phyloP scores from a whole-genome alignment of 2,329 filamentous ascomycete species.

The Fusarium floridanum region DNA sequence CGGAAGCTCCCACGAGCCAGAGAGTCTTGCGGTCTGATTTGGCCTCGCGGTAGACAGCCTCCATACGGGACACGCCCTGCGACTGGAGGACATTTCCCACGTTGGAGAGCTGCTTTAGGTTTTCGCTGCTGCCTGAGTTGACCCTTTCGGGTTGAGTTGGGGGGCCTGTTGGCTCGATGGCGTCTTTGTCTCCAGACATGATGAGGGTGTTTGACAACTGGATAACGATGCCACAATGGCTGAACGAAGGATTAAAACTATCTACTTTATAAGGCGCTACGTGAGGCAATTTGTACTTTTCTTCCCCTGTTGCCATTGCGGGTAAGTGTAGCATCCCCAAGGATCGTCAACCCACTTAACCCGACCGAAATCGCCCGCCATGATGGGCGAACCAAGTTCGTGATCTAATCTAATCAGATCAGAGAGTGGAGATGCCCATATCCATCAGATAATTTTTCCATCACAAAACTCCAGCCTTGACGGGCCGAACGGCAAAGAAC shows the following conservation, averaged over 20 bases:
- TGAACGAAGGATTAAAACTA: not conserved
- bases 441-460: slow-evolving; percentile 6
- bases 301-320: not conserved
- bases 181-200: slow-evolving; percentile 28
- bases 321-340: not conserved
- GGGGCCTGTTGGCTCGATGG: slow-evolving; percentile 12
- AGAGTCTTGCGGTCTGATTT: slow-evolving; percentile 42
- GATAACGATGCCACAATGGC: not conserved
- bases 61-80: slow-evolving; percentile 47
- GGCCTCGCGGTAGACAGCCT: slow-evolving; percentile 48
- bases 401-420: slow-evolving; percentile 9
- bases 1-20: slow-evolving; percentile 46
- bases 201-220: not conserved
- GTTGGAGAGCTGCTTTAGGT: slow-evolving; percentile 32
- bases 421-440: not conserved
- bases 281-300: slow-evolving; percentile 11
- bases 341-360: not conserved
- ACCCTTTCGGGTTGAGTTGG: slow-evolving; percentile 17
- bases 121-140: slow-evolving; percentile 19
- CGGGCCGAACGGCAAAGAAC: not conserved
- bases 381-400: not conserved
- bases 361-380: not conserved
- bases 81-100: slow-evolving; percentile 41
- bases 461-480: not conserved
- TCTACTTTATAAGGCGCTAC: not conserved